A percentile compares a stretch with the other conserved stretches of the same genome.
phyloP scores from a whole-genome alignment of 352 stramenopile genomes.

The Phytopythium aichiense region DNA sequence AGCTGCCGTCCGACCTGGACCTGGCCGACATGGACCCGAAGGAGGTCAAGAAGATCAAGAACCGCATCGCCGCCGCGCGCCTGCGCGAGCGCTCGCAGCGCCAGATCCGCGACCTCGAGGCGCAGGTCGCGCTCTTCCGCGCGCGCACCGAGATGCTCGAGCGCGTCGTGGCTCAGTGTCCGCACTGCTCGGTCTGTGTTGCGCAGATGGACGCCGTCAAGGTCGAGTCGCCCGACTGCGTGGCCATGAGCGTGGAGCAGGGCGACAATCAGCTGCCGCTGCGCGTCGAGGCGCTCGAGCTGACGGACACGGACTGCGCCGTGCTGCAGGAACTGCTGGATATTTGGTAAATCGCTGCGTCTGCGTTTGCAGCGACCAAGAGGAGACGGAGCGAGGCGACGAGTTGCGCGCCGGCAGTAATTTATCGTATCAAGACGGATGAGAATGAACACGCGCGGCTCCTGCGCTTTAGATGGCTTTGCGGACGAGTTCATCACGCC shows the following conservation, averaged over 20 bases:
- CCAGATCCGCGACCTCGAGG: constrained; percentile 33
- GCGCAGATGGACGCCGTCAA: not conserved
- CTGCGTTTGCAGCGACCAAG: not conserved
- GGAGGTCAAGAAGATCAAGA: constrained; percentile 52
- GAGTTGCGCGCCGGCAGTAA: not conserved
- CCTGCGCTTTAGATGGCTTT: no score
- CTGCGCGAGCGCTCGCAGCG: constrained; percentile 50
- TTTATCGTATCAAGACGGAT: not conserved
- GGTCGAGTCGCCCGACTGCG: constrained; percentile 5
- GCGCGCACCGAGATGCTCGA: constrained; percentile 35
- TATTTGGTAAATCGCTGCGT: not conserved
- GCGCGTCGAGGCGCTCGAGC: constrained; percentile 7
- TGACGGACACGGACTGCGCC: constrained; percentile 25
- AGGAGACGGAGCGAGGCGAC: not conserved
- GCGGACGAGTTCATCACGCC: no score
- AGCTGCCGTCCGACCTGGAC: constrained; percentile 30
- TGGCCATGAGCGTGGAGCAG: not conserved
- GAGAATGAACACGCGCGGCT: not conserved
- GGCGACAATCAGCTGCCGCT: constrained; percentile 2
- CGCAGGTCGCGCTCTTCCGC: constrained; percentile 27
- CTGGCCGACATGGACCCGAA: constrained; percentile 30
- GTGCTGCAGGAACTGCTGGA: constrained; percentile 21
- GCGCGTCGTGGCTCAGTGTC: constrained; percentile 18
- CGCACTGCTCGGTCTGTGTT: constrained; percentile 15
- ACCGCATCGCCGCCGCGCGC: constrained; percentile 39